Evolutionary conservation across 352 stramenopile genomes (phyloP).

Genomic region (Pythium grandisporangium): DNA sequence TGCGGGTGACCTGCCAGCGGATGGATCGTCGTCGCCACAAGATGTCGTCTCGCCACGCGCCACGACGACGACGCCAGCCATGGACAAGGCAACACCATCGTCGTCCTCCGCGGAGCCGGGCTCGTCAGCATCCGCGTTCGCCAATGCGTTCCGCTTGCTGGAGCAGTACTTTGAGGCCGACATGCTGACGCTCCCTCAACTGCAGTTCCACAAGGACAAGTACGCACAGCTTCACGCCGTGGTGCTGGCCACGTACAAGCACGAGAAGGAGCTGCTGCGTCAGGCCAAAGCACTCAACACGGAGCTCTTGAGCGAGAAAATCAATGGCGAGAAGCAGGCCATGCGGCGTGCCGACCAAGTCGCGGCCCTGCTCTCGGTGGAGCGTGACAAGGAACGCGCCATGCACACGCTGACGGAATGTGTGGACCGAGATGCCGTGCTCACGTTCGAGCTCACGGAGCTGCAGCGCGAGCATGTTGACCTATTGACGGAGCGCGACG

Average conservation of each 20-base stretch:
- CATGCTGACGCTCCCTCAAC: slow-evolving; percentile 69
- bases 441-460: slow-evolving; percentile 85
- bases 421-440: slow-evolving; percentile 68
- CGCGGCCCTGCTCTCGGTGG: slow-evolving; percentile 52
- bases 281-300: slow-evolving; percentile 78
- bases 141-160: slow-evolving; percentile 64
- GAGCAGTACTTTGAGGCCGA: slow-evolving; percentile 82
- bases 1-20: too few relatives aligned
- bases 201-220: slow-evolving; percentile 78
- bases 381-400: slow-evolving; percentile 75
- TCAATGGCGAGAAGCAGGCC: slow-evolving; percentile 79
- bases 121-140: slow-evolving; percentile 50
- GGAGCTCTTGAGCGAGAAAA: slow-evolving; percentile 80
- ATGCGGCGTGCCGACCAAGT: slow-evolving; percentile 81
- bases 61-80: slow-evolving; percentile 3
- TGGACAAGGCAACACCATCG: slow-evolving; percentile 5
- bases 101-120: too few relatives aligned
- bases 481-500: slow-evolving; percentile 57
- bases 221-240: slow-evolving; percentile 61
- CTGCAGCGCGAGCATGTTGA: slow-evolving; percentile 77
- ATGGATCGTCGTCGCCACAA: too few relatives aligned
- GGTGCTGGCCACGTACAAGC: slow-evolving; percentile 71
- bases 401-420: slow-evolving; percentile 70
- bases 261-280: slow-evolving; percentile 73
- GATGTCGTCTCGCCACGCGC: too few relatives aligned